Evolutionary conservation across 2,329 filamentous ascomycete species (phyloP).

Genomic region (Colletotrichum siamense): DNA sequence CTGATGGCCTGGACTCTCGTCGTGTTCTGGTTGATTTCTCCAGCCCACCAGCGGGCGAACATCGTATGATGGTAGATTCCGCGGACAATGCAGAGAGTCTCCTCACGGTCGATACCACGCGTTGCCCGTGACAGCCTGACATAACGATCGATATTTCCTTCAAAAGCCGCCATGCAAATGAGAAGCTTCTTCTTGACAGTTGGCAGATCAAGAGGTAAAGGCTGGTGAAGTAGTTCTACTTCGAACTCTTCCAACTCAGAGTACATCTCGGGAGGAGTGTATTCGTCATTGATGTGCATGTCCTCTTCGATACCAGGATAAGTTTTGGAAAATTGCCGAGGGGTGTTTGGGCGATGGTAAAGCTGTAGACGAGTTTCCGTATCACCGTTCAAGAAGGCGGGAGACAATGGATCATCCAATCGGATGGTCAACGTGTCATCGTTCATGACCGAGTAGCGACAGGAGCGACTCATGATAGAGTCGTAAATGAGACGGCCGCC

Average conservation of each 20-base stretch:
- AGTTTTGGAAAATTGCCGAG: neutral
- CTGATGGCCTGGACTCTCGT: neutral
- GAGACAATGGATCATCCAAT: neutral
- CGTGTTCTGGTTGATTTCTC: neutral
- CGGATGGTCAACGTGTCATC: conserved; percentile 36
- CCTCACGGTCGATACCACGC: conserved; percentile 21
- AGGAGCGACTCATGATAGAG: conserved; percentile 33
- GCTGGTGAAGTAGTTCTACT: conserved; percentile 29
- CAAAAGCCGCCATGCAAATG: conserved; percentile 40
- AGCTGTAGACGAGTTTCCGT: conserved; percentile 31
- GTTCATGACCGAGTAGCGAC: conserved; percentile 37
- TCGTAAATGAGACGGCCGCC: conserved; percentile 31
- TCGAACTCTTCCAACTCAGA: conserved; percentile 25
- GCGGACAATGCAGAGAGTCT: conserved; percentile 31
- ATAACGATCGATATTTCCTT: conserved; percentile 44
- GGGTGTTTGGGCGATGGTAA: neutral
- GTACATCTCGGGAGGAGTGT: neutral
- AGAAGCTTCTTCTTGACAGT: conserved; percentile 40
- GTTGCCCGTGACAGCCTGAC: conserved; percentile 34
- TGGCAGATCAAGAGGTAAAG: conserved; percentile 41
- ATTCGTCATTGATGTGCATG: neutral
- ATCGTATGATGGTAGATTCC: conserved; percentile 41
- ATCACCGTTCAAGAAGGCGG: conserved; percentile 36
- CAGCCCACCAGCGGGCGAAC: conserved; percentile 37
- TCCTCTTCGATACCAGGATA: neutral